Percentiles rank a stretch among this genome's conserved stretches.
These are phyloP conservation scores for Trichosporon coremiiforme DNA, from an alignment of 1,284 basidiomycete genomes.

Conservation along the genomic window DNA sequence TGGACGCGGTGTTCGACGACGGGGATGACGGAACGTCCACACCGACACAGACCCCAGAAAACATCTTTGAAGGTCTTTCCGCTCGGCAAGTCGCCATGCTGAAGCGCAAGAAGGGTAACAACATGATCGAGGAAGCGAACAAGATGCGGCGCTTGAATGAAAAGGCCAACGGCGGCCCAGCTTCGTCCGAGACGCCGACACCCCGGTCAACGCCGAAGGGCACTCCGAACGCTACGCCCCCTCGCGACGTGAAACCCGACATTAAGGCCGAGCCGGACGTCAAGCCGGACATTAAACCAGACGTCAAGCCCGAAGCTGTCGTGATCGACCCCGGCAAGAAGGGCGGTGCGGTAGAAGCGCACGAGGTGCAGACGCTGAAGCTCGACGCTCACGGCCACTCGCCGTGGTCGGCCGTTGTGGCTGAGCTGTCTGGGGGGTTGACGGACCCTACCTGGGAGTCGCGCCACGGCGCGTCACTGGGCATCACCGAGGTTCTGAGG, in stretches of 20 bases:
- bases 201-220: constrained; percentile 26
- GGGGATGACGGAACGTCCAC: constrained; percentile 32
- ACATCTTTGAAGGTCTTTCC: constrained; percentile 54
- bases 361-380: constrained; percentile 31
- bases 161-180: constrained; percentile 27
- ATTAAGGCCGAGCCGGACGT: constrained; percentile 25
- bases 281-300: constrained; percentile 15
- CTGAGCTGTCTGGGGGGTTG: constrained; percentile 79
- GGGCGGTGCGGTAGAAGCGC: constrained; percentile 47
- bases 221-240: constrained; percentile 27
- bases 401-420: constrained; percentile 85
- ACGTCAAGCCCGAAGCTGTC: constrained; percentile 37
- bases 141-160: constrained; percentile 53
- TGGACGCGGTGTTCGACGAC: constrained; percentile 50
- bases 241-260: constrained; percentile 24
- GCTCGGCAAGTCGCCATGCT: constrained; percentile 55
- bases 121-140: constrained; percentile 51
- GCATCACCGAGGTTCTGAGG: constrained; percentile 84
- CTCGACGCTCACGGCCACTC: constrained; percentile 65
- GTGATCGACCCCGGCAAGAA: constrained; percentile 55
- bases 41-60: constrained; percentile 32
- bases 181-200: constrained; percentile 25
- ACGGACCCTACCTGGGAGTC: constrained; percentile 89
- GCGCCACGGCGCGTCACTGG: constrained; percentile 91
- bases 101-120: constrained; percentile 56